These are phyloP conservation scores for Aspergillus neotritici DNA, from an alignment of 2,329 filamentous ascomycete species.

Conservation along the genomic window DNA sequence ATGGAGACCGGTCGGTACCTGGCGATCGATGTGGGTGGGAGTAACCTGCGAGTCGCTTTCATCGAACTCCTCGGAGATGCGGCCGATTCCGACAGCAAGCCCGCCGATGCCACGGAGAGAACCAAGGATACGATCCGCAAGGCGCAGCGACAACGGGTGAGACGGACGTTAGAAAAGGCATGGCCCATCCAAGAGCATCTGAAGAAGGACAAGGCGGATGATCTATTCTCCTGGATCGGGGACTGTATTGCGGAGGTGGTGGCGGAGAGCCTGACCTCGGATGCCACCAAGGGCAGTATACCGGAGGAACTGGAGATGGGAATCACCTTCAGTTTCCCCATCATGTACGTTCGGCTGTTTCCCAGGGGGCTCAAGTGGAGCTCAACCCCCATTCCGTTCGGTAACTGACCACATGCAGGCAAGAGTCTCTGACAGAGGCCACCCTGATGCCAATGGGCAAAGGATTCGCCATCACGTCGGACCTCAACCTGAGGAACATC, in stretches of 20 bases:
- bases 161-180: slow-evolving; percentile 44
- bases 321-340: slow-evolving; percentile 47
- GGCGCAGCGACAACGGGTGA: slow-evolving; percentile 43
- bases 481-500: slow-evolving; percentile 51
- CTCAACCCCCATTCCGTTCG: not conserved
- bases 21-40: slow-evolving; percentile 54
- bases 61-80: slow-evolving; percentile 48
- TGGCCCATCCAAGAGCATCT: slow-evolving; percentile 53
- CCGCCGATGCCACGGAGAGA: slow-evolving; percentile 30
- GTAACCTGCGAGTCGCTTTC: slow-evolving; percentile 52
- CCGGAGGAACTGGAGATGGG: slow-evolving; percentile 46
- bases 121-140: slow-evolving; percentile 42
- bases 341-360: slow-evolving; percentile 36
- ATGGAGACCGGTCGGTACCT: slow-evolving; percentile 51
- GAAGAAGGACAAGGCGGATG: slow-evolving; percentile 63
- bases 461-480: slow-evolving; percentile 52
- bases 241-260: slow-evolving; percentile 70
- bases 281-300: slow-evolving; percentile 34
- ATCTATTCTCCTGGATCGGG: slow-evolving; percentile 77
- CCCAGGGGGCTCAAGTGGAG: not conserved
- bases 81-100: slow-evolving; percentile 30
- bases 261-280: slow-evolving; percentile 43
- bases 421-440: slow-evolving; percentile 50
- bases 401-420: slow-evolving; percentile 30
- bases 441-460: slow-evolving; percentile 55